A percentile compares a stretch with the other conserved stretches of the same genome.
These are phyloP conservation scores for Yamadazyma akitaensis DNA, from an alignment of 805 yeast species.

Conservation along the genomic window DNA sequence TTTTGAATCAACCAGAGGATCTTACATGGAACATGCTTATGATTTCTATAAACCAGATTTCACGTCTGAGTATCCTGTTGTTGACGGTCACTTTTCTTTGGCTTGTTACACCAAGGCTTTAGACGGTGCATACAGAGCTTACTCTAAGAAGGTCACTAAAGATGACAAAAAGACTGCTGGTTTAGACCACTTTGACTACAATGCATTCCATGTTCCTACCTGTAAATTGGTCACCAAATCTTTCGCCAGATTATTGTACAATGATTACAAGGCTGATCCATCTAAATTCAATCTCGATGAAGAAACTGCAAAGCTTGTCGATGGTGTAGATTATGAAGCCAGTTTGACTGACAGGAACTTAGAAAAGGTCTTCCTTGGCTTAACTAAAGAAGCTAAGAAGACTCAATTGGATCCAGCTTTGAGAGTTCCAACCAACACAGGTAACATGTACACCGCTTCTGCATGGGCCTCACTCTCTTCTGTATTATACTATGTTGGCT, in stretches of 20 bases:
- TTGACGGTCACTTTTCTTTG: slow-evolving; percentile 95
- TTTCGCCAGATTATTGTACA: slow-evolving; percentile 85
- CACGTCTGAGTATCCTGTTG: slow-evolving; percentile 93
- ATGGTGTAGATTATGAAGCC: slow-evolving; percentile 63
- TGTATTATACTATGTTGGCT: slow-evolving; percentile 68
- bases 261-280: slow-evolving; percentile 78
- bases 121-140: slow-evolving; percentile 79
- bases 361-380: slow-evolving; percentile 80
- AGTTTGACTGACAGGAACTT: slow-evolving; percentile 75
- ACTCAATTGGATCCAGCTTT: slow-evolving; percentile 77
- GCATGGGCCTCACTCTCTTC: slow-evolving; percentile 86
- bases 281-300: slow-evolving; percentile 44
- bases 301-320: slow-evolving; percentile 53
- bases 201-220: slow-evolving; percentile 97
- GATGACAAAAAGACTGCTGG: slow-evolving; percentile 53
- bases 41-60: slow-evolving; percentile 98
- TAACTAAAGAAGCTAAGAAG: slow-evolving; percentile 66
- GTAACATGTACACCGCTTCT: slow-evolving; percentile 97
- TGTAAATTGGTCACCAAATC: slow-evolving; percentile 93
- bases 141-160: slow-evolving; percentile 66
- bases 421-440: slow-evolving; percentile 90
- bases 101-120: slow-evolving; percentile 92
- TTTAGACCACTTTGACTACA: slow-evolving; percentile 79
- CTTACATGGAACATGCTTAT: slow-evolving; percentile 94
- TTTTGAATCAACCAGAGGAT: slow-evolving; percentile 83